A percentile compares a stretch with the other conserved stretches of the same genome.
These are phyloP conservation scores for Erythrophleum fordii DNA, from an alignment of 306 rosid genomes.

Conservation along the genomic window DNA sequence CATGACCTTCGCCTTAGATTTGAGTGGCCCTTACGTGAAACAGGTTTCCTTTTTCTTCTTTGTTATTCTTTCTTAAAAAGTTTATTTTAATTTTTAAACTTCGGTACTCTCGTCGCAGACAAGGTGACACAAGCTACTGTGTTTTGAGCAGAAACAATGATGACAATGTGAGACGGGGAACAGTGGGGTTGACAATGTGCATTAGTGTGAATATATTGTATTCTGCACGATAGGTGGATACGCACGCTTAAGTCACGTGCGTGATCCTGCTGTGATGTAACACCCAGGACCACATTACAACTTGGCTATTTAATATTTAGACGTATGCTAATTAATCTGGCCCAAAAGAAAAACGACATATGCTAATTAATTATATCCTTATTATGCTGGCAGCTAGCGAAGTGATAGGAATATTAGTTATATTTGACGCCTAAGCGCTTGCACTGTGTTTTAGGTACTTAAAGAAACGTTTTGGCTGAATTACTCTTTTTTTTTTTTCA, in stretches of 20 bases:
- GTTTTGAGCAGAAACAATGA: conserved; percentile 39
- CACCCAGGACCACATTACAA: conserved; percentile 44
- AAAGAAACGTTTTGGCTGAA: not conserved
- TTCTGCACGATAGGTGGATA: conserved; percentile 37
- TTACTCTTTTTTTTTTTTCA: too few relatives aligned
- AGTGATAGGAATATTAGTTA: not conserved
- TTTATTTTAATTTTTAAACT: not conserved
- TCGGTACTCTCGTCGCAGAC: conserved; percentile 7
- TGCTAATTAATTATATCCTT: conserved; percentile 24
- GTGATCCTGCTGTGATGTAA: conserved; percentile 21
- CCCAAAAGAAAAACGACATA: too few relatives aligned
- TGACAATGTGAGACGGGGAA: conserved; percentile 38
- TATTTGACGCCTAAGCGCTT: conserved; percentile 24
- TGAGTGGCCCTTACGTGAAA: not conserved
- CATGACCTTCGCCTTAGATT: not conserved
- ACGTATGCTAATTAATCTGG: conserved; percentile 5
- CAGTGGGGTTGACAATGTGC: conserved; percentile 51
- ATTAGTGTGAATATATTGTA: conserved; percentile 25
- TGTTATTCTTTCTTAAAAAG: too few relatives aligned
- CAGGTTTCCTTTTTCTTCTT: too few relatives aligned
- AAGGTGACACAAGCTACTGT: conserved; percentile 43
- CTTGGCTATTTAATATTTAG: conserved; percentile 7
- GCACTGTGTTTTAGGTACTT: conserved; percentile 13
- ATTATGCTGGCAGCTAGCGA: conserved; percentile 25
- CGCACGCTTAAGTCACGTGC: conserved; percentile 58